Evolutionary conservation across 2,329 filamentous ascomycete species (phyloP), one percentile per base, ranked within the genome.

Genomic region (Aspergillus aculeatinus): DNA sequence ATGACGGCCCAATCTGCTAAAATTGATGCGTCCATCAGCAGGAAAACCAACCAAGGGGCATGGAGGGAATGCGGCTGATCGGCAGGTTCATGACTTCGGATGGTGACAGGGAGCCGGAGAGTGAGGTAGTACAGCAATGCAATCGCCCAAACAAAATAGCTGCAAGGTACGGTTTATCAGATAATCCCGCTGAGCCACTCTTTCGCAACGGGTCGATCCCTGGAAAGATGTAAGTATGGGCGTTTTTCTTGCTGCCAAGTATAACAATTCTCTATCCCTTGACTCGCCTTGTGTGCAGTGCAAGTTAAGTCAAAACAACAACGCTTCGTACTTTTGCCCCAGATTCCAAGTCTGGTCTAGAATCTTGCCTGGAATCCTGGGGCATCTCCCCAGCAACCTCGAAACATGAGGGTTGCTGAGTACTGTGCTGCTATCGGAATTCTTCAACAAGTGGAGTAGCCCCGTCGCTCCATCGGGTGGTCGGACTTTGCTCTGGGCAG

Each of bases 341-440:
- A 19, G 51, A 53, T 53, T 53, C 39, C 39, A 4, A 35, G 31
- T 10, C 14, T n/a, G 51, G 35, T 53, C 51, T 53, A 53, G 51
- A 53, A 42, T 42, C 10, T 33, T 27, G 33, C 33, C 5, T 25
- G 51, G 35, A 19, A 53, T 53, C 21, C 51, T 6, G 12, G 39
- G 11, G 39, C 23, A 50, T 50, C 29, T n/a, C 48, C 29, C 48
- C 29, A 31, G 48, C 39, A 44, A 44, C 39, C n/a, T 6, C 33
- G 5, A 44, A 44, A 19, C 39, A 44, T 44, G 39, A 44, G 5
- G 14, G 2, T 19, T 44, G 2, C 14, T 5, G 12, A 19, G n/a
- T 19, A 6, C 6, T 6, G 16, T 44, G 39, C 39, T 44, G 16
- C 6, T 35, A n/a, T 44, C 5, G 39, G 16, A 16, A 44, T 19